Evolutionary conservation across 116 monocot genomes (phyloP), one percentile per base, ranked within the genome.

Genomic region (Posidonia oceanica): DNA sequence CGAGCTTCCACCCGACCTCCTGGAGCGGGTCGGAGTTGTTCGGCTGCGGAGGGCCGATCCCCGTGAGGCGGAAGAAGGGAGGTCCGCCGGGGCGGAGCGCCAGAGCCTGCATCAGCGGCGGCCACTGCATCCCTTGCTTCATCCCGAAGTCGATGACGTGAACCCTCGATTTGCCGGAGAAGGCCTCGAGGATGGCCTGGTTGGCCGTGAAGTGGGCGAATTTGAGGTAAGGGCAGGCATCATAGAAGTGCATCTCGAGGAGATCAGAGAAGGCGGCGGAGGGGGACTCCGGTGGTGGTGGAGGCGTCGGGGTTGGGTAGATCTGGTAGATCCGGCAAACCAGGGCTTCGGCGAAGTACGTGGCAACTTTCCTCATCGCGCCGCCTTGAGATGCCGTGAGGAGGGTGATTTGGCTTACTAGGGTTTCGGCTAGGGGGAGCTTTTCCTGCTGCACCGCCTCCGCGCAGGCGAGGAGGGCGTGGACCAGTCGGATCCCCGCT

Each of bases 151-250:
- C 88, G 57, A 89, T 70, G 44, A 85, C 85, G 57, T 89, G 88
- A 60, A 89, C 83, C 7, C 76, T 52, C 38, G 64, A 63, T 56
- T 69, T 69, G 39, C 83, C 88, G 53, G 85, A 77, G 69, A 85
- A 85, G 68, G 88, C 88, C 60, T 89, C 88, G 39, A 89, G 81
- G 61, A 89, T 85, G 53, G 88, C 88, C 68, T 89, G 88, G 75
- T 89, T 89, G 41, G 88, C 83, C 13, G 88, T 89, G 85, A 89
- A 89, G 75, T 89, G 88, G 29, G 85, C 85, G 79, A 89, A 89
- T 75, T 89, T 89, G 55, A 87, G 83, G 69, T 85, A 91, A 3
- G 91, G 91, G 73, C 83, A 85, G 68, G 68, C 70, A 74, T 91
- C 91, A 75, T 91, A 91, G 75, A 91, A 91, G 80, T 91, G 83